Evolutionary conservation across 306 rosid genomes (phyloP).

Genomic region (Cicer cuneatum): DNA sequence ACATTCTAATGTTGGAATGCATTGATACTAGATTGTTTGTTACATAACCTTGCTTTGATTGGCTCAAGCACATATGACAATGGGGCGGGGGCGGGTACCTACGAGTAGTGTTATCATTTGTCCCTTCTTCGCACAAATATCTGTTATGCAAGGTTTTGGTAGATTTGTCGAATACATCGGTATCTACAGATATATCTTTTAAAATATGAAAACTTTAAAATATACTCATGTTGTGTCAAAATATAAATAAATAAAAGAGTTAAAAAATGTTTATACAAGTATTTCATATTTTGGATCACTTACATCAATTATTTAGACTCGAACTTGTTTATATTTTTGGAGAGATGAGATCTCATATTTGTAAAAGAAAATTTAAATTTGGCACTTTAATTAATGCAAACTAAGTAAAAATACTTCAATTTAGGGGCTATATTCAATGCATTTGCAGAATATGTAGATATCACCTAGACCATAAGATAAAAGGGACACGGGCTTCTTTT

Average conservation of each 20-base stretch:
- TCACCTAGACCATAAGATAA: neutral
- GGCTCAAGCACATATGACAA: neutral
- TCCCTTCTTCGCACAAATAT: no score
- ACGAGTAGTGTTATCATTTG: neutral
- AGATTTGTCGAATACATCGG: no score
- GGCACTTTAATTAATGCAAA: neutral
- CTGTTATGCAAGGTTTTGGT: no score
- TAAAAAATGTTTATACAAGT: no score
- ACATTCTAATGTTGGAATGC: slow-evolving; percentile 20
- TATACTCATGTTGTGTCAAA: no score
- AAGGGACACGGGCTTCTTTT: neutral
- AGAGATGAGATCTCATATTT: neutral
- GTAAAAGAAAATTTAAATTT: neutral
- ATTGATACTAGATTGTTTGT: slow-evolving; percentile 3
- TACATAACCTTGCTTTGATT: neutral
- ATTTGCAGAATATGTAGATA: neutral
- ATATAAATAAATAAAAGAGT: no score
- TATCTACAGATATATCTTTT: neutral
- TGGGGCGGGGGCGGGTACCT: neutral
- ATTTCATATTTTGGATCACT: no score
- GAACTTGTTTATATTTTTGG: no score
- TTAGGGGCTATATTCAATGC: neutral
- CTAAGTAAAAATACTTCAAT: neutral
- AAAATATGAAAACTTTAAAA: neutral
- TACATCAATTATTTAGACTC: no score